These are phyloP conservation scores for Acacia melanoxylon DNA, from an alignment of 306 rosid species.

Conservation along the genomic window DNA sequence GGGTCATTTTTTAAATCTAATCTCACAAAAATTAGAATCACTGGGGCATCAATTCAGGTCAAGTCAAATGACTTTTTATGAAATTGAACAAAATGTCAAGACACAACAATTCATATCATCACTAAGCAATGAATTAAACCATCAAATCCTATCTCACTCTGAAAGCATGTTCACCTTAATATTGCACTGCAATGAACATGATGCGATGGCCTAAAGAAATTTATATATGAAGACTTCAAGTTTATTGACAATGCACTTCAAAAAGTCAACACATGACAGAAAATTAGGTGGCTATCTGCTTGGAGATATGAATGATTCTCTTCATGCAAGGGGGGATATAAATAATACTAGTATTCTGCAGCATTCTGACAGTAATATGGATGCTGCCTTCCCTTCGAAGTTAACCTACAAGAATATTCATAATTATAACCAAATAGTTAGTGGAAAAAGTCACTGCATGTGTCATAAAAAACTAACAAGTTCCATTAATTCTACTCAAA, in stretches of 20 bases:
- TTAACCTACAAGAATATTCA: slow-evolving; percentile 14
- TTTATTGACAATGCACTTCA: not conserved
- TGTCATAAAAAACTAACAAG: not conserved
- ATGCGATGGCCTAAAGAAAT: not conserved
- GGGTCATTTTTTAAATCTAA: not conserved
- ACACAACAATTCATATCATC: not conserved
- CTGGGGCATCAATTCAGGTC: not conserved
- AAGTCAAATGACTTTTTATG: not conserved
- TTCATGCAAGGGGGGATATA: not conserved
- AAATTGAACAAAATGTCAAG: not conserved
- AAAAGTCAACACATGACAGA: not conserved
- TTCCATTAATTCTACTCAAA: slow-evolving; percentile 6
- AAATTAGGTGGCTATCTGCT: not conserved
- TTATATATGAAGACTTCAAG: not conserved
- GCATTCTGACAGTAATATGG: not conserved
- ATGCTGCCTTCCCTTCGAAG: slow-evolving; percentile 1
- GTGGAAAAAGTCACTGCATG: not conserved
- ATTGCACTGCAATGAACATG: not conserved
- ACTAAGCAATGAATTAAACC: not conserved
- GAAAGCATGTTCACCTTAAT: not conserved
- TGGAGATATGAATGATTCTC: not conserved
- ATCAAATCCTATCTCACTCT: not conserved
- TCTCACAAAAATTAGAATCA: not conserved
- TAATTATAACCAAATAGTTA: not conserved
- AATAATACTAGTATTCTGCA: not conserved